Evolutionary conservation across 2,329 filamentous ascomycete genomes (phyloP).

Genomic region (Phaeoacremonium minimum): DNA sequence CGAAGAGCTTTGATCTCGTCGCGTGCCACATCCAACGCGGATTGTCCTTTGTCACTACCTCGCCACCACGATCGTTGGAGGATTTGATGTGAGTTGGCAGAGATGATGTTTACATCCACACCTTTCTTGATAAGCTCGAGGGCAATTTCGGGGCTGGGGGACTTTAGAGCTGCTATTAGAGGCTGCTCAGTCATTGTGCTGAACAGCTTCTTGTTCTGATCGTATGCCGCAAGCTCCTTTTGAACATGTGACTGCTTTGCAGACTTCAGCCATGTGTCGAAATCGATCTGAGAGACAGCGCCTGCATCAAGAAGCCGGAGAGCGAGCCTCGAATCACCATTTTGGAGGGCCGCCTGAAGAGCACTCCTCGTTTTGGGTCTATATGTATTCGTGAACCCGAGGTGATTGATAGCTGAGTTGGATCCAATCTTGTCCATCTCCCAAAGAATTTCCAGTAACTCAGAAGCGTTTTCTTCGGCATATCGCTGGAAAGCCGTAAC

Average conservation of each 20-base stretch:
- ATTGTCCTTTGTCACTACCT: constrained; percentile 32
- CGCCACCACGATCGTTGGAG: too few species aligned
- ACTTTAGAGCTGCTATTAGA: constrained; percentile 57
- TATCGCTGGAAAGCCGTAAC: constrained; percentile 65
- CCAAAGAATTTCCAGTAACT: constrained; percentile 44
- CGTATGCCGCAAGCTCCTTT: constrained; percentile 29
- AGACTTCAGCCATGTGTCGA: constrained; percentile 60
- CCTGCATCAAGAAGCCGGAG: constrained; percentile 60
- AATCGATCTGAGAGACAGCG: constrained; percentile 54
- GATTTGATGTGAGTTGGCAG: constrained; percentile 28
- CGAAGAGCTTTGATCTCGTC: constrained; percentile 45
- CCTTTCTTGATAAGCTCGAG: constrained; percentile 58
- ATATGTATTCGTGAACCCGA: constrained; percentile 44
- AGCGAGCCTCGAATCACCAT: constrained; percentile 47
- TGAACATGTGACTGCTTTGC: constrained; percentile 39
- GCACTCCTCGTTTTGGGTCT: too few species aligned
- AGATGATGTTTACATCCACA: constrained; percentile 61
- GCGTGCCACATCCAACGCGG: constrained; percentile 58
- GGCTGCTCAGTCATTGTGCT: constrained; percentile 54
- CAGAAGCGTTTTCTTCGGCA: constrained; percentile 42
- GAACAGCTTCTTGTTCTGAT: constrained; percentile 47
- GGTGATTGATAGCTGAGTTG: constrained; percentile 62
- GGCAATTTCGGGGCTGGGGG: constrained; percentile 39
- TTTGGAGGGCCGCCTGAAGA: constrained; percentile 54
- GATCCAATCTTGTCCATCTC: constrained; percentile 57